Base-by-base conservation (phyloP, 306 rosid genomes). In the Vigna angularis region DNA sequence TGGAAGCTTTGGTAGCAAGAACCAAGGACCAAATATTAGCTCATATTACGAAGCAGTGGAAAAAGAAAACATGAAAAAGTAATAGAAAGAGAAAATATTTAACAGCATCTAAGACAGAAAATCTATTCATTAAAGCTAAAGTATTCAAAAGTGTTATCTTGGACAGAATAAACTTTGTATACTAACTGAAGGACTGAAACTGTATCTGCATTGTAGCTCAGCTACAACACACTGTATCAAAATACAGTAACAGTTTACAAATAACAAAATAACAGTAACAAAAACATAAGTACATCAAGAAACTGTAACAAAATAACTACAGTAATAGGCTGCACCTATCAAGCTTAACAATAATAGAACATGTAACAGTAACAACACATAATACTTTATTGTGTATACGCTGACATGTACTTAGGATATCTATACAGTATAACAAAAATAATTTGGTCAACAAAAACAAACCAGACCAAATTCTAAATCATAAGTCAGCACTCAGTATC, bases 221-320 rank as follows among this genome's bases (percentile, higher is more conserved):
- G 56, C 53, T 47, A 67, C 73, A 67, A 24, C 56, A 38, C 20
- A 66, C 53, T 20, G 50, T 20, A 44, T 20, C 50, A 36, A 64
- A 36, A 1, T 17, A 36, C 28, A 10, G n/a, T 1, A 4, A 18
- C 32, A 65, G 7, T 9, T 30, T 40, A 38, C 32, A 65, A 17
- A 9, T 65, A n/a, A 16, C 15, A 65, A 38, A 10, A 9, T 4
- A 66, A 66, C 50, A 66, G 36, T 6, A 40, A 18, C 30, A 44
- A 52, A 30, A 14, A 64, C 28, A 36, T 4, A 15, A 62, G 71
- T 13, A 64, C 28, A 36, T 9, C n/a, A 62, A 0, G 30, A 30
- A 28, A 44, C 52, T 66, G 71, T 44, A 44, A 65, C 32, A 42
- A 66, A 20, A 34, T 42, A 66, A 20, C 53, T 42, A 66, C 34